Evolutionary conservation across 2,329 filamentous ascomycete genomes (phyloP), one percentile per base, ranked within the genome.

Genomic region (Emericellopsis atlantica): DNA sequence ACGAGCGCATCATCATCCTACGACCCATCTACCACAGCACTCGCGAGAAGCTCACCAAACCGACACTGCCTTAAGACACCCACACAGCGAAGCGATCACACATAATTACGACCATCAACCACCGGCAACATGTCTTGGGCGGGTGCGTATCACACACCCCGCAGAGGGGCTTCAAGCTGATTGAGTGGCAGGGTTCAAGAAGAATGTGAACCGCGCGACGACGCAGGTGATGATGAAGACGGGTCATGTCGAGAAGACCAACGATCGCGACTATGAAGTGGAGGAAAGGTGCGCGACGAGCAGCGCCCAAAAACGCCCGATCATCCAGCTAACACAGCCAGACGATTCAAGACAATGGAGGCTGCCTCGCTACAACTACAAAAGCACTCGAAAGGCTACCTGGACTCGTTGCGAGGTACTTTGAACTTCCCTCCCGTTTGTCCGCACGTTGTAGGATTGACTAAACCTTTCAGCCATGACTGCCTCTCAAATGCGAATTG

Each of bases 191-290:
- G 65, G 65, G 49, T 67, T 67, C 55, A 67, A 92, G 70, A 95
- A 94, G 65, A 93, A 93, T 79, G 89, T 96, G 70, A 90, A 92
- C 72, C 87, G 92, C 69, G 90, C 90, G 55, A 95, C 90, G 65
- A 98, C 93, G 67, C 89, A 95, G 80, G 90, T 96, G 47, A 95
- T 98, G 87, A 96, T 98, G 90, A 98, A 98, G 76, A 94, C 89
- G 43, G 86, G 81, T 84, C 92, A 96, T 69, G 93, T 98, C 54
- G 92, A 98, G 66, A 90, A 92, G 68, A 98, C 92, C 22, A 95
- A 90, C 61, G 92, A 98, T 67, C 86, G 93, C 51, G 92, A 96
- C 61, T 98, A 96, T 63, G 92, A 96, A 65, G 90, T 96, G 40
- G 93, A 98, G 64, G 87, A 94, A 64, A 80, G 85, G 82, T 88